phyloP scores from a whole-genome alignment of 352 stramenopile genomes.

The Phytophthora pisi region DNA sequence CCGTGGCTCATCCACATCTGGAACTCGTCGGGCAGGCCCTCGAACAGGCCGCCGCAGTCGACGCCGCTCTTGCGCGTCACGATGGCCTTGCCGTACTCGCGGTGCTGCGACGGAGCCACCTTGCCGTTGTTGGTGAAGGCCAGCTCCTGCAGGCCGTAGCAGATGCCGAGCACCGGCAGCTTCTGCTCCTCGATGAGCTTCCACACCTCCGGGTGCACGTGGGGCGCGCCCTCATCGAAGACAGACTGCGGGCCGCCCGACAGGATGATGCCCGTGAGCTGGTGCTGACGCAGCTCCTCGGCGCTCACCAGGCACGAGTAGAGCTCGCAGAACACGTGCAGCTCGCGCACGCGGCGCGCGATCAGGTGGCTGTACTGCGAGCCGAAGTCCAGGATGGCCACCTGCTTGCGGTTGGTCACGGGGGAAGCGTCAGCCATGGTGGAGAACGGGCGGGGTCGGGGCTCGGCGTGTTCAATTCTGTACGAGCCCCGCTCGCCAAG shows the following conservation, averaged over 20 bases:
- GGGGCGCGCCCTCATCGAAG: conserved; percentile 96
- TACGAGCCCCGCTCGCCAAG: neutral
- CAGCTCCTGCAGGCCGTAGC: conserved; percentile 96
- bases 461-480: conserved; percentile 38
- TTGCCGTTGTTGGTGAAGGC: conserved; percentile 96
- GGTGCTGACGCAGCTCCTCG: conserved; percentile 92
- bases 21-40: conserved; percentile 93
- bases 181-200: conserved; percentile 96
- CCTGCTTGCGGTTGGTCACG: conserved; percentile 93
- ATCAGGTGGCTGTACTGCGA: conserved; percentile 99
- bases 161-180: conserved; percentile 98
- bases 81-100: conserved; percentile 98
- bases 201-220: conserved; percentile 95
- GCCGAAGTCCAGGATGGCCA: conserved; percentile 99
- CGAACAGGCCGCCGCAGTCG: conserved; percentile 83
- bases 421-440: conserved; percentile 71
- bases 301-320: conserved; percentile 97
- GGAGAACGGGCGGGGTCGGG: conserved; percentile 17
- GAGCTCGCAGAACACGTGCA: conserved; percentile 99
- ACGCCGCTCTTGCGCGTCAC: conserved; percentile 74
- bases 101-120: conserved; percentile 92
- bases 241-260: conserved; percentile 96
- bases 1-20: conserved; percentile 99
- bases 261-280: conserved; percentile 98
- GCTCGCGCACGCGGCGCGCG: conserved; percentile 96